Conservation (phyloP, 2,329 filamentous ascomycete species). For the Onygena corvina region DNA sequence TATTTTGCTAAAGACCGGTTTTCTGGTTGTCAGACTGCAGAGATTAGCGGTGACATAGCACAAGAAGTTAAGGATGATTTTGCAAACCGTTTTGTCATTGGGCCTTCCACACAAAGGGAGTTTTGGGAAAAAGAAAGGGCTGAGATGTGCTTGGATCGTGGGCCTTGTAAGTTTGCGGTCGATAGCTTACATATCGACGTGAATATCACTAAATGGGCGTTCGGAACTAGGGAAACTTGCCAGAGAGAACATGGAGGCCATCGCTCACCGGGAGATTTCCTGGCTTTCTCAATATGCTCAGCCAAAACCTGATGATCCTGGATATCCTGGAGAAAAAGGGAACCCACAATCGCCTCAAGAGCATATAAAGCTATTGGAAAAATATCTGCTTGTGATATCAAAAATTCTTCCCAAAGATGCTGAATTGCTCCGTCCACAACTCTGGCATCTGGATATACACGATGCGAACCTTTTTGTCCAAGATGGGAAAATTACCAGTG, state of each 20-base stretch:
- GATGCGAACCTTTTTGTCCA: conserved; percentile 31
- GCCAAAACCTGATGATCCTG: not conserved
- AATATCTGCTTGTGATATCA: conserved; percentile 23
- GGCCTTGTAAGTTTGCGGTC: conserved; percentile 27
- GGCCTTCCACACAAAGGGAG: not conserved
- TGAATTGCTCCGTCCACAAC: conserved; percentile 19
- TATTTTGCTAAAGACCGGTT: conserved; percentile 12
- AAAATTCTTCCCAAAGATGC: conserved; percentile 23
- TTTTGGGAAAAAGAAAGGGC: conserved; percentile 28
- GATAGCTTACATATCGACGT: not conserved
- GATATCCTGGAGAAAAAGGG: conserved; percentile 10
- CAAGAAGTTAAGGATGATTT: conserved; percentile 13
- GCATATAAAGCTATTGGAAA: conserved; percentile 27
- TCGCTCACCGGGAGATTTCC: conserved; percentile 25
- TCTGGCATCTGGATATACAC: conserved; percentile 34
- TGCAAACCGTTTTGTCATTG: conserved; percentile 9
- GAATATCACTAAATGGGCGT: no score
- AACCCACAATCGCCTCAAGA: conserved; percentile 15
- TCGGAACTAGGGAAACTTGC: conserved; percentile 23
- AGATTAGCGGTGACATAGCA: conserved; percentile 1
- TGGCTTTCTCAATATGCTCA: conserved; percentile 28
- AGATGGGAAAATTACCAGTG: conserved; percentile 22
- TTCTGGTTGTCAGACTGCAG: conserved; percentile 8
- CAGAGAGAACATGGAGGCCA: conserved; percentile 23
- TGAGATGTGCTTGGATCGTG: conserved; percentile 27